A percentile compares a stretch with the other conserved stretches of the same genome.
phyloP scores from a whole-genome alignment of 176 grass and related monocot species.

The Chloris gayana region DNA sequence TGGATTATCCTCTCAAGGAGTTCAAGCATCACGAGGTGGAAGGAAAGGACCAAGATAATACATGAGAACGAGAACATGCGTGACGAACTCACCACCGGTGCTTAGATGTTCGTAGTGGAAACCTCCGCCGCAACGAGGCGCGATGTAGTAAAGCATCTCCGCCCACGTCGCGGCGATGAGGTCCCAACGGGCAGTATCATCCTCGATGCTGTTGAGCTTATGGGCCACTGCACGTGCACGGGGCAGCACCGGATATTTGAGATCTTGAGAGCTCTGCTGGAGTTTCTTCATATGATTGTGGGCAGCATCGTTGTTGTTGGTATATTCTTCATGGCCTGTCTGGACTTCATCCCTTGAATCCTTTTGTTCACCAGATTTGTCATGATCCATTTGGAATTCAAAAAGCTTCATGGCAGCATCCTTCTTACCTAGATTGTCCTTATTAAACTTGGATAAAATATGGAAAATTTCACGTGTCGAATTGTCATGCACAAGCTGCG shows the following conservation, averaged over 20 bases:
- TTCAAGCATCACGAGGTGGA: not conserved
- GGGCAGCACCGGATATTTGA: not conserved
- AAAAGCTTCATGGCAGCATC: not conserved
- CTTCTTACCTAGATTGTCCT: not conserved
- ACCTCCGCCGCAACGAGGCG: not conserved
- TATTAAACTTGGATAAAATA: too few species aligned
- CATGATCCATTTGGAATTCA: too few species aligned
- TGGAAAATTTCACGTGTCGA: not conserved
- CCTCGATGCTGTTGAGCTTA: not conserved
- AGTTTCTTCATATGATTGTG: not conserved
- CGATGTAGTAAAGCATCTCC: not conserved
- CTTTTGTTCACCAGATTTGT: too few species aligned
- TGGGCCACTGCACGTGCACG: not conserved
- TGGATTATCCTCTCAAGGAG: too few species aligned
- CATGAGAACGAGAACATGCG: not conserved
- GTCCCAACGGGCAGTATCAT: not conserved
- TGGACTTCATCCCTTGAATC: too few species aligned
- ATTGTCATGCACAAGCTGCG: not conserved
- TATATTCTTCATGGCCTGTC: not conserved
- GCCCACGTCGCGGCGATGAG: not conserved
- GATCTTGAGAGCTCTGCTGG: not conserved
- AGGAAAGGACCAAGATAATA: not conserved
- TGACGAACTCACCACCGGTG: constrained; percentile 23
- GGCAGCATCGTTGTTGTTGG: not conserved
- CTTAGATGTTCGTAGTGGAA: not conserved